Conservation (phyloP, 2,329 filamentous ascomycete species). For the Macroventuria anomochaeta region DNA sequence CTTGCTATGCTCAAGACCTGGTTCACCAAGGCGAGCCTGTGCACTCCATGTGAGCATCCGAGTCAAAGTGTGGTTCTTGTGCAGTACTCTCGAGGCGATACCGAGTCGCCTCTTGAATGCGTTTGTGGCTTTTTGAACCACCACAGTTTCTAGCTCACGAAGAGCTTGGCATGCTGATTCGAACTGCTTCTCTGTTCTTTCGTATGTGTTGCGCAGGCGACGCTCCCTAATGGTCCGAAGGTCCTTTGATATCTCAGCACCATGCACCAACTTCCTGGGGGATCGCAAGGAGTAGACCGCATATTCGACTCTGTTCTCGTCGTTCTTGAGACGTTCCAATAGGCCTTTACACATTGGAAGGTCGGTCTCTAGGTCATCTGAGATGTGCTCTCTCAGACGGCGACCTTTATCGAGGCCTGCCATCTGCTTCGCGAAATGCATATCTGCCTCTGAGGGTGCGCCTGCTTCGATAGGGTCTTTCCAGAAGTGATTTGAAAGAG, state of each 20-base stretch:
- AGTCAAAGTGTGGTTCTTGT: conserved; percentile 38
- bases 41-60: conserved; percentile 38
- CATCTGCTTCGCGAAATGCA: conserved; percentile 30
- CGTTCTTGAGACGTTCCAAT: conserved; percentile 31
- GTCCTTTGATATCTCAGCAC: conserved; percentile 6
- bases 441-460: conserved; percentile 27
- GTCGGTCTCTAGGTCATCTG: conserved; percentile 34
- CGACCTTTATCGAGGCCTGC: conserved; percentile 31
- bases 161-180: conserved; percentile 24
- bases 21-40: conserved; percentile 37
- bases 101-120: conserved; percentile 32
- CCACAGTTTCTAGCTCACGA: conserved; percentile 15
- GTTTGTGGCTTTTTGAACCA: conserved; percentile 11
- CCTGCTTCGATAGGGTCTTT: conserved; percentile 39
- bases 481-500: conserved; percentile 40
- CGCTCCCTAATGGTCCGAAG: conserved; percentile 9
- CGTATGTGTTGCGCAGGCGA: conserved; percentile 20
- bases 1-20: conserved; percentile 17
- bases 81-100: conserved; percentile 30
- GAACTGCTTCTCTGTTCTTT: conserved; percentile 30
- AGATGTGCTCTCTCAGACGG: conserved; percentile 30
- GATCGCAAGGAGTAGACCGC: conserved; percentile 7
- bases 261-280: conserved; percentile 1
- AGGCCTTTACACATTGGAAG: conserved; percentile 36
- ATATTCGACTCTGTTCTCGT: conserved; percentile 28